Evolutionary conservation across 352 stramenopile species (phyloP).

Genomic region (Phytophthora palmivora): DNA sequence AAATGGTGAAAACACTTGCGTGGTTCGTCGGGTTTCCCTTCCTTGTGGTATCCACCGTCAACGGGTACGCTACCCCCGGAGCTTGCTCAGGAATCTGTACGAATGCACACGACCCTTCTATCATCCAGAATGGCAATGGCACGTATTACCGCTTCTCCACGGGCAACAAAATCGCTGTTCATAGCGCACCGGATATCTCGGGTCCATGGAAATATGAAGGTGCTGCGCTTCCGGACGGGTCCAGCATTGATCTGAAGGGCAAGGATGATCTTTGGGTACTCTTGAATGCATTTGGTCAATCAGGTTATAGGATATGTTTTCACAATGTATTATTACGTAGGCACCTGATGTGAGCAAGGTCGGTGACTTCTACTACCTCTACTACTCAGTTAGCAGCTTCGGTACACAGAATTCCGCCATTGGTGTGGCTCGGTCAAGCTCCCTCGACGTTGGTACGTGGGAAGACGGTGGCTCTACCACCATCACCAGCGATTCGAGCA

Average conservation of each 20-base stretch:
- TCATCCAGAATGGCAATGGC: slow-evolving; percentile 42
- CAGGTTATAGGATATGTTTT: neutral
- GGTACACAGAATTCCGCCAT: slow-evolving; percentile 52
- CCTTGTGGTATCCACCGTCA: slow-evolving; percentile 12
- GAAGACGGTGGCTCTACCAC: slow-evolving; percentile 42
- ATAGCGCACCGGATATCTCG: slow-evolving; percentile 43
- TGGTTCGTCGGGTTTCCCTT: slow-evolving; percentile 13
- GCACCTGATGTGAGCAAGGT: slow-evolving; percentile 52
- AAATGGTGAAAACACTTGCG: no score
- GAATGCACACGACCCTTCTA: slow-evolving; percentile 51
- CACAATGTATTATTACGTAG: slow-evolving; percentile 8
- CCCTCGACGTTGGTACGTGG: slow-evolving; percentile 52
- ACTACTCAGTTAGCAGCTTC: slow-evolving; percentile 64
- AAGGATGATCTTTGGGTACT: slow-evolving; percentile 52
- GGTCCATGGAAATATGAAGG: slow-evolving; percentile 51
- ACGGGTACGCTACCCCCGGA: slow-evolving; percentile 23
- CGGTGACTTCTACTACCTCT: slow-evolving; percentile 61
- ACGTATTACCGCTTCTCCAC: slow-evolving; percentile 62
- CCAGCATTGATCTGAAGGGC: slow-evolving; percentile 48
- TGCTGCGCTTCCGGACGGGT: slow-evolving; percentile 42
- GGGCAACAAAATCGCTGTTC: slow-evolving; percentile 46
- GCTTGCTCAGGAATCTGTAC: slow-evolving; percentile 27
- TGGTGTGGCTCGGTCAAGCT: slow-evolving; percentile 43
- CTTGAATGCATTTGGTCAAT: neutral
- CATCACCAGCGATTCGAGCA: slow-evolving; percentile 34